Evolutionary conservation across 2,329 filamentous ascomycete genomes (phyloP).

Genomic region (Cadophora sp.): DNA sequence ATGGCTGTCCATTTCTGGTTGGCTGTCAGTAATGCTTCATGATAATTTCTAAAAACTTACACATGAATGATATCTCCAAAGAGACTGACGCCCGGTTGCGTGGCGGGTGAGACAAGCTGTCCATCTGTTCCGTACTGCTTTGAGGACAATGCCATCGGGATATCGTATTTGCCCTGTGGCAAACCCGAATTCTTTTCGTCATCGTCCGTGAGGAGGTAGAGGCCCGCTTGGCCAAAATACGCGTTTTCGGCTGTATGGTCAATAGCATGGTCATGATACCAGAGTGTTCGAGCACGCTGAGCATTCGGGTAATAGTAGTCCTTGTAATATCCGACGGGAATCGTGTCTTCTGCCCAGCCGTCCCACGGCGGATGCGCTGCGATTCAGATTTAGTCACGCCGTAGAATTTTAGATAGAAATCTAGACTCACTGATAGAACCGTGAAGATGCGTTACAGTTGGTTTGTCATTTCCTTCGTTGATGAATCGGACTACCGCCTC

Average conservation of each 20-base stretch:
- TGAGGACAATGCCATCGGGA: background rate
- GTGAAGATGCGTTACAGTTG: background rate
- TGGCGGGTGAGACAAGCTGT: background rate
- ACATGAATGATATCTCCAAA: slow-evolving; percentile 4
- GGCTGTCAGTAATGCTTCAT: background rate
- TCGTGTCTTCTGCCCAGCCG: background rate
- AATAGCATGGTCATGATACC: background rate
- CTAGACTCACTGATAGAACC: background rate
- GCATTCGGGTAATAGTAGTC: slow-evolving; percentile 1
- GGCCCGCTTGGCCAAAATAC: background rate
- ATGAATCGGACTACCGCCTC: background rate
- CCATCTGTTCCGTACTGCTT: slow-evolving; percentile 1
- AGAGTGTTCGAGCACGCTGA: background rate
- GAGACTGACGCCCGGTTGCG: background rate
- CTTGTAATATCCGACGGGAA: background rate
- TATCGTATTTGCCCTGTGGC: background rate
- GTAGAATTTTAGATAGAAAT: background rate
- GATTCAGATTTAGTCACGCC: background rate
- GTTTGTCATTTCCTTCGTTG: background rate
- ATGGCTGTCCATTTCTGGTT: background rate
- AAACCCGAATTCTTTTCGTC: background rate
- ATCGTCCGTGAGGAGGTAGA: background rate
- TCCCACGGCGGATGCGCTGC: background rate
- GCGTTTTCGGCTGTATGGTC: background rate
- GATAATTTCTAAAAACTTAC: background rate